Conservation (phyloP, 1,139 yeast genomes). For the Taphrina deformans region DNA sequence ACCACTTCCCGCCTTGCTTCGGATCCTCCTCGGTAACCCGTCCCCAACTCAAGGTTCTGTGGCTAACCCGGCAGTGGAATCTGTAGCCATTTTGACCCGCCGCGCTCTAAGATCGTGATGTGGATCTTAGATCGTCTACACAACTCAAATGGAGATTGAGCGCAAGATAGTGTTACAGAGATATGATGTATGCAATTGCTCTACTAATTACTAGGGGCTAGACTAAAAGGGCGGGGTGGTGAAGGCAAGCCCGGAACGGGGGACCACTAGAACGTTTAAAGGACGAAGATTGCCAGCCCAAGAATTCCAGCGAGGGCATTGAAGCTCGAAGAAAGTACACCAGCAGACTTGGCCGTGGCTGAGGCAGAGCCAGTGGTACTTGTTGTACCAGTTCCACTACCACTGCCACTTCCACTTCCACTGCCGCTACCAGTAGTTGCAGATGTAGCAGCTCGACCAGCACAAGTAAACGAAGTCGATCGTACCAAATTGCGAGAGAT, state of each 20-base stretch:
- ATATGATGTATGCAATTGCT: neutral
- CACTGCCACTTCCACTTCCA: constrained; percentile 37
- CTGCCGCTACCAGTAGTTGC: constrained; percentile 40
- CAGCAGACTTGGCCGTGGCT: constrained; percentile 1
- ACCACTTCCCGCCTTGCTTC: too few relatives aligned
- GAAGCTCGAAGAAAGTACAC: neutral
- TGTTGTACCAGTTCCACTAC: constrained; percentile 34
- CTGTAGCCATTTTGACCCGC: too few relatives aligned
- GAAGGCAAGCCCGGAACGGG: neutral
- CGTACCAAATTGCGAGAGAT: constrained; percentile 67
- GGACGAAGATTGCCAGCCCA: neutral
- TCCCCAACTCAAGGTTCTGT: neutral
- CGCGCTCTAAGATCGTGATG: too few relatives aligned
- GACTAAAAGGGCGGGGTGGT: neutral
- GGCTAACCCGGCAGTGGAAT: neutral
- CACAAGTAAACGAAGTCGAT: constrained; percentile 51
- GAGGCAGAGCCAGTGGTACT: constrained; percentile 36
- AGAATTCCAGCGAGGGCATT: neutral
- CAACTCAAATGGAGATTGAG: neutral
- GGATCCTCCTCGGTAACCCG: neutral
- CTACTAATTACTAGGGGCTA: constrained; percentile 1
- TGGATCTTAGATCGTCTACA: too few relatives aligned
- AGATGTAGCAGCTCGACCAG: constrained; percentile 47
- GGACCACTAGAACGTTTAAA: neutral
- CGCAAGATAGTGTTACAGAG: neutral